Conservation (phyloP, 2,329 filamentous ascomycete species). For the Fusarium metavorans region DNA sequence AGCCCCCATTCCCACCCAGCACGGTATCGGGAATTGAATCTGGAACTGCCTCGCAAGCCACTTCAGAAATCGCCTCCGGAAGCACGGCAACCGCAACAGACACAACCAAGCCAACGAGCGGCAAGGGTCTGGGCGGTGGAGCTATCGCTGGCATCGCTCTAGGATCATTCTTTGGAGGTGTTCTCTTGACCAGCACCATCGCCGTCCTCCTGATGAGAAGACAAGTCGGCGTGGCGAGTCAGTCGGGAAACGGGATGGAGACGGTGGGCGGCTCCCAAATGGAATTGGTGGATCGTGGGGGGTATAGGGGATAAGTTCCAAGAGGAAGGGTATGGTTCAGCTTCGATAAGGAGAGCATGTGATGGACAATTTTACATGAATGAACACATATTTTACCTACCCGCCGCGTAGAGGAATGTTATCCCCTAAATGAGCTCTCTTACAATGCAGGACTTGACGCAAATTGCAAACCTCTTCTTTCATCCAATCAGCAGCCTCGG, state of each 20-base stretch:
- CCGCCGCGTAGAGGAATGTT: neutral
- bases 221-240: neutral
- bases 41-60: neutral
- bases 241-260: neutral
- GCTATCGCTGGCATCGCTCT: neutral
- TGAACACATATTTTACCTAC: neutral
- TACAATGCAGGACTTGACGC: neutral
- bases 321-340: neutral
- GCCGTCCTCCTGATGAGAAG: neutral
- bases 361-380: neutral
- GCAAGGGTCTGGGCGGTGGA: neutral
- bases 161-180: neutral
- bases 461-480: fast-evolving
- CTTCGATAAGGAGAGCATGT: neutral
- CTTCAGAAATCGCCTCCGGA: neutral
- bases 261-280: neutral
- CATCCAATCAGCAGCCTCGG: neutral
- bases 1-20: neutral
- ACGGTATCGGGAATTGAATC: neutral
- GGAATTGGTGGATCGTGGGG: neutral
- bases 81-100: neutral
- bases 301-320: neutral
- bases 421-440: no score
- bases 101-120: neutral
- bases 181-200: neutral